Conservation (phyloP, 139 green algal genomes). For the Chlorella sp. region DNA sequence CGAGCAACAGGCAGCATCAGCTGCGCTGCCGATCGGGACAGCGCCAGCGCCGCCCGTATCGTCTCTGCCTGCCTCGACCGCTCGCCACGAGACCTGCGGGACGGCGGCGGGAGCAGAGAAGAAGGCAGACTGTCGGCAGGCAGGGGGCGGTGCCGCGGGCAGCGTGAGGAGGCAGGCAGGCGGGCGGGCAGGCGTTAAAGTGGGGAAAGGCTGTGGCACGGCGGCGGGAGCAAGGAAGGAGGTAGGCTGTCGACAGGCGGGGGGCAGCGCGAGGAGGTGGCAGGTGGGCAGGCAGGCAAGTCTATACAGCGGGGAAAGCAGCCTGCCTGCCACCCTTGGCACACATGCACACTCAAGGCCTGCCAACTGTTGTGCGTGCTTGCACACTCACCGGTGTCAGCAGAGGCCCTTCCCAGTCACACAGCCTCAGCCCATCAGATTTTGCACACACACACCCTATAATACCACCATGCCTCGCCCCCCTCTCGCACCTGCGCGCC, state of each 20-base stretch:
- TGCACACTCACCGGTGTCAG: too few relatives aligned
- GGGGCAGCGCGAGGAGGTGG: background rate
- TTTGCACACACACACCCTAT: background rate
- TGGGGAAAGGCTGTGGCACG: too few relatives aligned
- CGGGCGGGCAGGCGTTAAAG: too few relatives aligned
- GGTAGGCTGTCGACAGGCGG: too few relatives aligned
- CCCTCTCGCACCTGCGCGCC: background rate
- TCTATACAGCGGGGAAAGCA: background rate
- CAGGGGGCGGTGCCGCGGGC: background rate
- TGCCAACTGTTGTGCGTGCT: too few relatives aligned
- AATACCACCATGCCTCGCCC: background rate
- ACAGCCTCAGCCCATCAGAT: too few relatives aligned
- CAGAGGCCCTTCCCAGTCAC: too few relatives aligned
- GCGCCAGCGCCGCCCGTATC: slow-evolving; percentile 19
- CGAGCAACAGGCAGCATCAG: slow-evolving; percentile 58
- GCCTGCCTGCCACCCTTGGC: background rate
- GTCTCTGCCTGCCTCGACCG: slow-evolving; percentile 15
- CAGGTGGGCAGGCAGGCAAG: too few relatives aligned
- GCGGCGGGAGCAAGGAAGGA: too few relatives aligned
- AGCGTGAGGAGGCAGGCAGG: background rate
- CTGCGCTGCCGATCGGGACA: slow-evolving; percentile 8
- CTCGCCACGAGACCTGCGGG: background rate
- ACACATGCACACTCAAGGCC: too few relatives aligned
- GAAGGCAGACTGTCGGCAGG: too few relatives aligned
- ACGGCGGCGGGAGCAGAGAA: background rate